Base-by-base conservation (phyloP, 1,284 basidiomycete species). In the Cystobasidium slooffiae region DNA sequence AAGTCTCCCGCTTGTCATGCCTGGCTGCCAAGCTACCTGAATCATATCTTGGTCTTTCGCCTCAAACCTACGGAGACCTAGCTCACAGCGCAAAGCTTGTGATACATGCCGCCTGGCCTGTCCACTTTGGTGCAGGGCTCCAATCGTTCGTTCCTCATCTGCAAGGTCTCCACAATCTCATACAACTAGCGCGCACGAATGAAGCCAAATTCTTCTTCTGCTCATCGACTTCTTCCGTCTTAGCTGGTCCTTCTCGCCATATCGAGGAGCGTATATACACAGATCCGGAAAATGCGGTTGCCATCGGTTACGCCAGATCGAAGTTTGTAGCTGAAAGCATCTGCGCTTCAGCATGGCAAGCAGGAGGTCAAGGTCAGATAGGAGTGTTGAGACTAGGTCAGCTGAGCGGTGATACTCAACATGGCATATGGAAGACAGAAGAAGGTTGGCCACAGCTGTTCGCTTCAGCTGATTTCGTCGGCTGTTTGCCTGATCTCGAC, bases 251-350 rank as follows among this genome's bases (percentile, higher is more conserved):
- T 68, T 68, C 68, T 67, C 81, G n/a, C 67, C 65, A 78, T 18
- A 82, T 84, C 2, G 77, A 80, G 1, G 86, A 88, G 75, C 80
- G 80, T 10, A 83, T 86, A 64, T 80, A 82, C 10, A 75, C 80
- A 6, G 76, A 83, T 43, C 82, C 86, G 0, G 79, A 76, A 0
- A 81, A 83, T 43, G 85, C 86, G 0, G 84, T 83, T 9, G 80
- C 81, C 3, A 86, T 87, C 68, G 88, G 88, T 31, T 89, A 89
- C 77, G 88, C 86, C 6, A 80, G 85, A 65, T 84, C 81, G 67
- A 89, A 89, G 79, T 89, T 88, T 87, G 86, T 88, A 0, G 86
- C 85, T 0, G 88, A 89, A 82, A 86, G 86, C 77, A 70, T 89
- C 0, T 86, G 86, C 77, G 83, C 86, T 76, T 79, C 81, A 51